Evolutionary conservation across 164 flowering plant species (phyloP), one percentile per base, ranked within the genome.

Genomic region (Cinnamomum micranthum): DNA sequence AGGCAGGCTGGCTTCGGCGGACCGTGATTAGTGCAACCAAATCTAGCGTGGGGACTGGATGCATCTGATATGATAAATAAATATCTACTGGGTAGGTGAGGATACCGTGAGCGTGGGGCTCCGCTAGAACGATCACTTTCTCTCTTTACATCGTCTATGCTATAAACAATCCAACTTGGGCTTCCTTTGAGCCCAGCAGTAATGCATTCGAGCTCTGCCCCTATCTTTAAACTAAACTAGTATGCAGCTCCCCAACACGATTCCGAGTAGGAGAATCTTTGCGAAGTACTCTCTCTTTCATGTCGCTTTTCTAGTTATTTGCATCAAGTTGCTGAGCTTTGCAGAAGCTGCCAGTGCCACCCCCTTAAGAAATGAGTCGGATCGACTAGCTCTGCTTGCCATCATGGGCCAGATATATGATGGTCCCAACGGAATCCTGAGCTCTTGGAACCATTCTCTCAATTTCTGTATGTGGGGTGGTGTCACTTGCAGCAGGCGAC

Each of bases 391-490:
- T 41, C 50, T 80, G 22, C 69, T 76, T 6, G 77, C 70, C 4
- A 47, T 80, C 75, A 81, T 78, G 41, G 60, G 25, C 59, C n/a
- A 51, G 17, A 59, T 75, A 70, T 68, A 71, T 41, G 74, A 27
- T 13, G 86, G 80, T 68, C 84, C 85, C 0, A 47, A 59, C 0
- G 20, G 73, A 2, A 28, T 76, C n/a, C 19, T 84, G 80, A 74
- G 66, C 33, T 83, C 86, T 9, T 85, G 85, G 86, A 84, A 82
- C 33, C 59, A 63, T 68, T 74, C 82, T 19, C 15, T 68, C 52
- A 73, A 76, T 74, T 79, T 82, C 66, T 82, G 85, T 71, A 59
- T 74, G 13, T 84, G 88, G 88, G 6, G 2, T 3, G 86, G 88
- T 2, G 79, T 84, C 17, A 67, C 74, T 5, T 85, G 86, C 80